These are phyloP conservation scores for Cardamine chenopodiifolia DNA, from an alignment of 345 rosid species.

Conservation along the genomic window DNA sequence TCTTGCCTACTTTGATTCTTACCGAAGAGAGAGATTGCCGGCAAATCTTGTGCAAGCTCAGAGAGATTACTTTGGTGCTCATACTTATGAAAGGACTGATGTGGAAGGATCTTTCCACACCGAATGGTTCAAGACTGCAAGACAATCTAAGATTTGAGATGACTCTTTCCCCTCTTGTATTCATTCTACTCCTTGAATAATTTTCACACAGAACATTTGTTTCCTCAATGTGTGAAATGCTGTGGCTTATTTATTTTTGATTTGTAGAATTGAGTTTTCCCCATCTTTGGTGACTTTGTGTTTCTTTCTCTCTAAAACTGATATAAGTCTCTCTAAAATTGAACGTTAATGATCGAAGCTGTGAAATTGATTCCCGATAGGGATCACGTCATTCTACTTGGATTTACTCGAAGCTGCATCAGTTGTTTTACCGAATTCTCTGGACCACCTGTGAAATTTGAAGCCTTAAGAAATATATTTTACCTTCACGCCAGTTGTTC, in stretches of 20 bases:
- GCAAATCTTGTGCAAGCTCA: constrained; percentile 99
- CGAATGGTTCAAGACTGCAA: constrained; percentile 97
- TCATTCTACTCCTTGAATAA: constrained; percentile 37
- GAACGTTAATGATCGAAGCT: no score
- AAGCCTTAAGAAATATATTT: not conserved
- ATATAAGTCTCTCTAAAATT: no score
- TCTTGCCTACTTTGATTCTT: constrained; percentile 90
- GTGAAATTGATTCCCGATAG: no score
- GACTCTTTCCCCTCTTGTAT: not conserved
- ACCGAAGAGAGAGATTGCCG: constrained; percentile 79
- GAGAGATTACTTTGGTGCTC: constrained; percentile 95
- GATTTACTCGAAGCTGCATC: no score
- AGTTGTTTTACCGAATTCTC: not conserved
- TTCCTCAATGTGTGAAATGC: constrained; percentile 18
- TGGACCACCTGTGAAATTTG: not conserved
- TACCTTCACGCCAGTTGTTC: not conserved
- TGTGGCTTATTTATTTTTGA: constrained; percentile 13
- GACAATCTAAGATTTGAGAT: constrained; percentile 52
- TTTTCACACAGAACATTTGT: constrained; percentile 25
- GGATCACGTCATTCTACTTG: no score
- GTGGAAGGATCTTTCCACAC: constrained; percentile 92
- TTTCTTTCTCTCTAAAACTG: constrained; percentile 2
- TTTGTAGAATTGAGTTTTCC: constrained; percentile 26
- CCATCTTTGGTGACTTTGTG: not conserved
- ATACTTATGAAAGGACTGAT: constrained; percentile 93